These are phyloP conservation scores for Apiospora aurea DNA, from an alignment of 2,329 filamentous ascomycete genomes.

Conservation along the genomic window DNA sequence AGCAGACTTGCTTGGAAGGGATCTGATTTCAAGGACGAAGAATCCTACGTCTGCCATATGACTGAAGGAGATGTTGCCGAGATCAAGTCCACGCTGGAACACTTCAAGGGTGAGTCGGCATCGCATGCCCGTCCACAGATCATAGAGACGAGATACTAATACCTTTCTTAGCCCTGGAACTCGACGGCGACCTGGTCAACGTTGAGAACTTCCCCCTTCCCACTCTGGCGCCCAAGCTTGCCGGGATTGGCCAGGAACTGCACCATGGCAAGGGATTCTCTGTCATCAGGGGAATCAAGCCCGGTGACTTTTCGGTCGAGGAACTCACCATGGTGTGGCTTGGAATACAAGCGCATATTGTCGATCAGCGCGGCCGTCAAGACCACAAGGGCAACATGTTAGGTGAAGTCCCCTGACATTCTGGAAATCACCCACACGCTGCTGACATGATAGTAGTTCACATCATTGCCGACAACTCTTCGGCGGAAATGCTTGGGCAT, in stretches of 20 bases:
- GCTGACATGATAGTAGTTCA: conserved; percentile 53
- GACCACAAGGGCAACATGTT: conserved; percentile 70
- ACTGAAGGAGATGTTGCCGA: conserved; percentile 54
- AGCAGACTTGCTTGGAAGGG: conserved; percentile 60
- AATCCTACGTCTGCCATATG: conserved; percentile 55
- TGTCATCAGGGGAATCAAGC: conserved; percentile 69
- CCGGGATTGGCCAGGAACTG: conserved; percentile 59
- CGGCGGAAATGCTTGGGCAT: conserved; percentile 55
- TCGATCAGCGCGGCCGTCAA: conserved; percentile 65
- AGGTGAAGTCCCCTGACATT: conserved; percentile 46
- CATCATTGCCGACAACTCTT: conserved; percentile 63
- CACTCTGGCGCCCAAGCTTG: conserved; percentile 60
- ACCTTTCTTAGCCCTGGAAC: conserved; percentile 51
- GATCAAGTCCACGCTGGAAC: conserved; percentile 53
- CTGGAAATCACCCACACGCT: background rate
- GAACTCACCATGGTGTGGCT: conserved; percentile 70
- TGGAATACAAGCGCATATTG: conserved; percentile 70
- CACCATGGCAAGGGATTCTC: conserved; percentile 69
- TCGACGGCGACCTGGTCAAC: conserved; percentile 62
- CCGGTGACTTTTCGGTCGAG: conserved; percentile 62
- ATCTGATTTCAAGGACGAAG: conserved; percentile 50
- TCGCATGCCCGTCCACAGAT: conserved; percentile 6
- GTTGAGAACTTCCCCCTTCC: conserved; percentile 68
- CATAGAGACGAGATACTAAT: conserved; percentile 8
- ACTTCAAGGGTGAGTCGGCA: conserved; percentile 60